Conservation (phyloP, 768 basidiomycete species). For the Coprinopsis cinerea region DNA sequence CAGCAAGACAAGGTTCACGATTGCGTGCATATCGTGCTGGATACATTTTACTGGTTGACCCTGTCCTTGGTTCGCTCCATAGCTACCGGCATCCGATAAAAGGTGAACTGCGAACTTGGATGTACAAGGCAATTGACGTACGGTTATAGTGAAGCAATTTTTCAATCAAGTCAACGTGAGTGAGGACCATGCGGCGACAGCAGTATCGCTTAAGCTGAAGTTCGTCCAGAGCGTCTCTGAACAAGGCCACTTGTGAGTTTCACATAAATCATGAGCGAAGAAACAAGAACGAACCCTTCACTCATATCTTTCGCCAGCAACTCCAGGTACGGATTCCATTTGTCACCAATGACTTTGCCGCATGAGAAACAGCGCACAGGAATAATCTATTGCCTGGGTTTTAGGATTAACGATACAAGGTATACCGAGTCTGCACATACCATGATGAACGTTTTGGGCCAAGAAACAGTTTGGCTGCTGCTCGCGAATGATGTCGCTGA, state of each 20-base stretch:
- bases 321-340: slow-evolving; percentile 87
- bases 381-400: slow-evolving; percentile 62
- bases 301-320: slow-evolving; percentile 73
- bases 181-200: slow-evolving; percentile 94
- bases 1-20: no score
- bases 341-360: slow-evolving; percentile 95
- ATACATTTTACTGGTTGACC: slow-evolving; percentile 15
- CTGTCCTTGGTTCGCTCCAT: slow-evolving; percentile 48
- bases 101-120: neutral
- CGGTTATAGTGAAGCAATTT: slow-evolving; percentile 96
- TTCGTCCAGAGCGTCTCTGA: slow-evolving; percentile 84
- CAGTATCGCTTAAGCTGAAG: slow-evolving; percentile 91
- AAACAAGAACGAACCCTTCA: slow-evolving; percentile 65
- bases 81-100: slow-evolving; percentile 21
- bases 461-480: neutral
- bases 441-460: slow-evolving; percentile 7
- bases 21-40: no score
- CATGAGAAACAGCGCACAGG: slow-evolving; percentile 95
- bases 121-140: slow-evolving; percentile 29
- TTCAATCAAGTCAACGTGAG: slow-evolving; percentile 96
- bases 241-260: neutral
- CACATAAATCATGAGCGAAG: neutral
- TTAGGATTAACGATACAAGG: neutral
- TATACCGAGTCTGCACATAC: neutral
- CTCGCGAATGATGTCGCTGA: neutral